Conservation (phyloP, 2,329 filamentous ascomycete genomes). For the Aplosporella prunicola region DNA sequence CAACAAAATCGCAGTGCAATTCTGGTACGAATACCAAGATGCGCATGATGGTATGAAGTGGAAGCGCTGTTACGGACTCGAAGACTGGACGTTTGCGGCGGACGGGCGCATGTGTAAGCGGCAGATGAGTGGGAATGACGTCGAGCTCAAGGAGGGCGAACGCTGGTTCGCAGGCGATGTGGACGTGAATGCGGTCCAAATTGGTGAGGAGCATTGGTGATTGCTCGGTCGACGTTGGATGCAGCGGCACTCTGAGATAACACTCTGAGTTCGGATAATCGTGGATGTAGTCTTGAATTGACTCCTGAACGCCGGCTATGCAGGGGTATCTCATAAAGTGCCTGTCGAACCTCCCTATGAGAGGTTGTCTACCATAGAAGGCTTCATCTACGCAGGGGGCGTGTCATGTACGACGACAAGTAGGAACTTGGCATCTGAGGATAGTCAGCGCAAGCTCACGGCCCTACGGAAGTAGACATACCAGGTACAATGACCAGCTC, state of each 20-base stretch:
- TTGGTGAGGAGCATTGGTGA: constrained; percentile 58
- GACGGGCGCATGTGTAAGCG: constrained; percentile 64
- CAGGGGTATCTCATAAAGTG: constrained; percentile 11
- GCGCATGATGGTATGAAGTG: constrained; percentile 54
- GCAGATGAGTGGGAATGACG: constrained; percentile 67
- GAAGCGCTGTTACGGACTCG: constrained; percentile 80
- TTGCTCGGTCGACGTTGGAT: too few species aligned
- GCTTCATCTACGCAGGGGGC: constrained; percentile 44
- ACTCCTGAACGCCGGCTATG: constrained; percentile 8
- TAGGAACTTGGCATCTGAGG: constrained; percentile 60
- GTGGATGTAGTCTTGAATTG: neutral
- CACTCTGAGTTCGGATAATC: too few species aligned
- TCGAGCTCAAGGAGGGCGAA: constrained; percentile 51
- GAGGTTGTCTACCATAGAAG: too few species aligned
- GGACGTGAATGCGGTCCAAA: constrained; percentile 58
- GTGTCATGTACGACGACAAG: constrained; percentile 75
- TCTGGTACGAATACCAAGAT: constrained; percentile 81
- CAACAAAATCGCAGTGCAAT: constrained; percentile 76
- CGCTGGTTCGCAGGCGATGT: constrained; percentile 63
- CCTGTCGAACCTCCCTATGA: too few species aligned
- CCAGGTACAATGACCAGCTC: constrained; percentile 73
- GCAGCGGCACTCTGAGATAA: too few species aligned
- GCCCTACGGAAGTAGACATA: constrained; percentile 18
- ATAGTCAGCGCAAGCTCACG: constrained; percentile 13
- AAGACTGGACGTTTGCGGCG: constrained; percentile 66